Conservation (phyloP, 140 eudicot species). For the Stevia rebaudiana region DNA sequence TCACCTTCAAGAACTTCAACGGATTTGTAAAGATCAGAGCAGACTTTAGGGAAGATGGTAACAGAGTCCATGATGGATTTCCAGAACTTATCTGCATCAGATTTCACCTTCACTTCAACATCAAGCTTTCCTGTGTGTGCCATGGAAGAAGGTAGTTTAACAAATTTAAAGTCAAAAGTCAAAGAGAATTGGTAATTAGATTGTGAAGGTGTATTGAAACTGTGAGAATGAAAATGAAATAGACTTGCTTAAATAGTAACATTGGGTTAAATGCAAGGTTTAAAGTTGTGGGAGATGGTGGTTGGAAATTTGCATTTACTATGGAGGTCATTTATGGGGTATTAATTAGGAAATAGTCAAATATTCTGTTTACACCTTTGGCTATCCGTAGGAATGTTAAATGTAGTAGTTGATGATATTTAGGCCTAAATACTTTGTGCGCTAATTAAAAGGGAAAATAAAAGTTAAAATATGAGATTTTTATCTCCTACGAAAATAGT, state of each 20-base stretch:
- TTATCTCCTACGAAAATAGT: too few species aligned
- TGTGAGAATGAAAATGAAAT: slow-evolving; percentile 22
- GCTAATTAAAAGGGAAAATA: neutral
- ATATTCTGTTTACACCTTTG: neutral
- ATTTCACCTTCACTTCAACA: slow-evolving; percentile 74
- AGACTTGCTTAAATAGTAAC: slow-evolving; percentile 23
- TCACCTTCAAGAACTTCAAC: slow-evolving; percentile 71
- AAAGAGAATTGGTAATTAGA: slow-evolving; percentile 1
- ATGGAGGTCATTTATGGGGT: slow-evolving; percentile 18
- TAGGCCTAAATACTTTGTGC: too few species aligned
- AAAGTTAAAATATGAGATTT: too few species aligned
- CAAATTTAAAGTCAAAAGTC: slow-evolving; percentile 27
- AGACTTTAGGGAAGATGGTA: slow-evolving; percentile 59
- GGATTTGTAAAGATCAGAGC: slow-evolving; percentile 54
- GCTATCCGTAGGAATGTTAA: neutral
- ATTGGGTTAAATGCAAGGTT: slow-evolving; percentile 18
- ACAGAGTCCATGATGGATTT: slow-evolving; percentile 46
- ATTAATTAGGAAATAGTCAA: neutral
- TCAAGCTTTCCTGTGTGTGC: slow-evolving; percentile 46
- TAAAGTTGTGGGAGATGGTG: slow-evolving; percentile 12
- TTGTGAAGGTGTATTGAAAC: slow-evolving; percentile 1
- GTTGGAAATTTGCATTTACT: slow-evolving; percentile 31
- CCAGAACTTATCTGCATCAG: slow-evolving; percentile 59
- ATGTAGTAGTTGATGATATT: too few species aligned
- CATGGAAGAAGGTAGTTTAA: slow-evolving; percentile 13